Evolutionary conservation across 805 yeast genomes (phyloP), one percentile per base, ranked within the genome.

Genomic region (Metschnikowia henanensis): DNA sequence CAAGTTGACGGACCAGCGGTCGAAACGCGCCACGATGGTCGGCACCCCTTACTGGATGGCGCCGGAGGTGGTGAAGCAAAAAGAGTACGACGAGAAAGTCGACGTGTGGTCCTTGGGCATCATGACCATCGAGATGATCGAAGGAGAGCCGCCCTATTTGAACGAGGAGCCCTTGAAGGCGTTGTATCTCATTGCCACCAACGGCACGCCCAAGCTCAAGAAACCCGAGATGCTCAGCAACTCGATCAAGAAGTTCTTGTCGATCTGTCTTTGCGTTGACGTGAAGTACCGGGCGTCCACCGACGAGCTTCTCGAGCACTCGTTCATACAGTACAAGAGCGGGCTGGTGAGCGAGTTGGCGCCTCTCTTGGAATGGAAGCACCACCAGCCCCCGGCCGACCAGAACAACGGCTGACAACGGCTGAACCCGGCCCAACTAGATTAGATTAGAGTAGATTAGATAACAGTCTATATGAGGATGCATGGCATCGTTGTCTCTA

Each of bases 41-140:
- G 94, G 94, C 6, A 85, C 94, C 1, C 92, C 94, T 8, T 85
- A 85, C 64, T 85, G 94, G 94, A 85, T 85, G 94, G 94, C 94
- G 0, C 94, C 94, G 1, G 94, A 85, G 63, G 90, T 85, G 35
- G 90, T 85, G 30, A 81, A 80, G 53, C 87, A 83, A 56, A 83
- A 84, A 57, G 89, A 84, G 51, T 85, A 85, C 58, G 94, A 85
- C 37, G 87, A 85, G 39, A 86, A 86, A 60, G 89, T 85, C 21
- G 94, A 85, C 57, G 83, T 86, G 19, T 85, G 94, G 94, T 81
- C 88, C 3, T 65, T 85, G 46, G 94, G 94, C 35, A 86, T 85
- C 51, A 85, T 85, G 94, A 83, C 91, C 3, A 86, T 85, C 52
- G 94, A 85, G 59, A 85, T 85, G 94, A 84, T 85, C 46, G 94